These are phyloP conservation scores for Jatropha podagrica DNA, from an alignment of 441 rosid species.

Conservation along the genomic window DNA sequence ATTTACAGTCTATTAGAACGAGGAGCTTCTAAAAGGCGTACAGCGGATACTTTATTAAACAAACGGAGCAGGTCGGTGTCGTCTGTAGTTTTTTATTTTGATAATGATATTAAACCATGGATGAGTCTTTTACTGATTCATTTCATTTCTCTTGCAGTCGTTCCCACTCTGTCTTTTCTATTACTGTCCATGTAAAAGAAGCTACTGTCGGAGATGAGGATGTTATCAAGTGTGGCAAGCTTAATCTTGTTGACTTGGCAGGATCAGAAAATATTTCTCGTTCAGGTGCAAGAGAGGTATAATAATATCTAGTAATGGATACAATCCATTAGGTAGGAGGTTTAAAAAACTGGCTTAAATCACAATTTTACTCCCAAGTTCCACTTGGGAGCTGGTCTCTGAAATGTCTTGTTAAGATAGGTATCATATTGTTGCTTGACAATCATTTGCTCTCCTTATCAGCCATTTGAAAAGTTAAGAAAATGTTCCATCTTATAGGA, in stretches of 20 bases:
- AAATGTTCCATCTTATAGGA: background rate
- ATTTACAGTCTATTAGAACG: slow-evolving; percentile 31
- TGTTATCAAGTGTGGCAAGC: slow-evolving; percentile 91
- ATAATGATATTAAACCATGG: background rate
- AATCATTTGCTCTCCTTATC: background rate
- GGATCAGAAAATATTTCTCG: slow-evolving; percentile 95
- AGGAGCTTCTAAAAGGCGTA: slow-evolving; percentile 85
- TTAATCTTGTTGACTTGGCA: slow-evolving; percentile 96
- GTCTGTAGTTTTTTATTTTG: background rate
- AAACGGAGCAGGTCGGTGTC: slow-evolving; percentile 68
- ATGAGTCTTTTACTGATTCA: slow-evolving; percentile 9
- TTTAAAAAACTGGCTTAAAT: background rate
- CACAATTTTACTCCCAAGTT: background rate
- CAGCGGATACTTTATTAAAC: slow-evolving; percentile 87
- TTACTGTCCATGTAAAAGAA: slow-evolving; percentile 75
- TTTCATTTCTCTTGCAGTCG: slow-evolving; percentile 51
- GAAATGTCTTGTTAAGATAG: background rate
- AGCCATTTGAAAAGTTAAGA: background rate
- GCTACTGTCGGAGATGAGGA: slow-evolving; percentile 83
- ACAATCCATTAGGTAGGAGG: background rate
- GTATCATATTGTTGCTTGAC: background rate
- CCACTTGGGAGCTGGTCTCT: background rate
- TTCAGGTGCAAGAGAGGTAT: slow-evolving; percentile 83
- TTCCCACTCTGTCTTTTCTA: slow-evolving; percentile 92
- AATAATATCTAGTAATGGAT: background rate